These are phyloP conservation scores for Xerocomellus intermedius DNA, from an alignment of 768 basidiomycete genomes.

Conservation along the genomic window DNA sequence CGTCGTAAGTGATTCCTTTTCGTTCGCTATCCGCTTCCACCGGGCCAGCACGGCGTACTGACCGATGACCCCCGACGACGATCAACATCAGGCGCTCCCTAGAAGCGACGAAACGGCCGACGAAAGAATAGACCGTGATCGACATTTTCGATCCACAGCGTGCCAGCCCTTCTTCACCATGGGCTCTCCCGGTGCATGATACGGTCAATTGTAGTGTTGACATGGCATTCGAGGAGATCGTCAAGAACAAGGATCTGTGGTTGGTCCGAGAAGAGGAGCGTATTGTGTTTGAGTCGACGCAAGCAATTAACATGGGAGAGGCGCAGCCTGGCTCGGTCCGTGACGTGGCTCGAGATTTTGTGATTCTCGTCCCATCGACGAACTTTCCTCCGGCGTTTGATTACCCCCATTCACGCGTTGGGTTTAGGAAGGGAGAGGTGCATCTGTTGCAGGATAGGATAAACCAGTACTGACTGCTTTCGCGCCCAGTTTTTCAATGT, in stretches of 20 bases:
- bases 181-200: background rate
- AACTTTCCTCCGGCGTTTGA: conserved; percentile 17
- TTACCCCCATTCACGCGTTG: background rate
- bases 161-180: background rate
- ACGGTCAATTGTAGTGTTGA: background rate
- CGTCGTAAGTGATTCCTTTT: background rate
- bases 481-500: background rate
- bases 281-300: conserved; percentile 13
- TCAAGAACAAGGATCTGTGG: conserved; percentile 6
- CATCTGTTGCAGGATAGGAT: background rate
- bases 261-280: conserved; percentile 12
- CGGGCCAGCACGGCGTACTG: background rate
- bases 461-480: background rate
- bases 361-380: conserved; percentile 14
- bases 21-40: background rate
- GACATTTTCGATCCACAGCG: background rate
- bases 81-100: conserved; percentile 1
- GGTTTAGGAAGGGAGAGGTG: background rate
- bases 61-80: too few relatives aligned
- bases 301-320: background rate
- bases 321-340: background rate
- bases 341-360: background rate
- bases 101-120: background rate
- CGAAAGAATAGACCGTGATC: background rate
- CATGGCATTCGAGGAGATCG: background rate